phyloP scores from a whole-genome alignment of 2,329 filamentous ascomycete genomes.

The Colletotrichum salicis region DNA sequence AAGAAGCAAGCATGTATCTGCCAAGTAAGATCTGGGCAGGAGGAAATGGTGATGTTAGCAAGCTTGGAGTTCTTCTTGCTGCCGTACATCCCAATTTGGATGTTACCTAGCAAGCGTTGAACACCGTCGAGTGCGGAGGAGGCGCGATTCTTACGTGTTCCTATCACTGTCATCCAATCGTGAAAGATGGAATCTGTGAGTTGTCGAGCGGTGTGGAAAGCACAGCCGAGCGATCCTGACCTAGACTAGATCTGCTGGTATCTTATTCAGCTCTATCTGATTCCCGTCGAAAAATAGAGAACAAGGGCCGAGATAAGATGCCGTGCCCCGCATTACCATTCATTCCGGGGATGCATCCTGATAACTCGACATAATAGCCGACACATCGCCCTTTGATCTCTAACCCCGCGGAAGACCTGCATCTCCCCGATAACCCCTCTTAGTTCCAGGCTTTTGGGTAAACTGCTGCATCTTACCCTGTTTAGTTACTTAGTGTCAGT shows the following conservation, averaged over 20 bases:
- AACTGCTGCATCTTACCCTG: conserved; percentile 26
- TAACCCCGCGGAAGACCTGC: background rate
- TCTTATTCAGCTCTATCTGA: background rate
- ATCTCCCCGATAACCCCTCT: background rate
- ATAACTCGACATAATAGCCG: background rate
- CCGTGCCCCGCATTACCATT: conserved; percentile 3
- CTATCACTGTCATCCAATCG: no score
- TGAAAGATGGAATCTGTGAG: background rate
- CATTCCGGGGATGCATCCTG: background rate
- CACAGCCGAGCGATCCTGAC: background rate
- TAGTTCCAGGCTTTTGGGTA: conserved; percentile 1
- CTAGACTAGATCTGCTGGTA: background rate
- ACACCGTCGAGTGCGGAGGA: background rate
- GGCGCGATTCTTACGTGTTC: no score
- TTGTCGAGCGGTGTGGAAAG: no score
- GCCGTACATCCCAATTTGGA: background rate
- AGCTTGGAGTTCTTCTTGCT: background rate
- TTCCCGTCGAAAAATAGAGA: no score
- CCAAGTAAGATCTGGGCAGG: background rate
- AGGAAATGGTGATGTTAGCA: no score
- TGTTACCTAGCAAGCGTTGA: background rate
- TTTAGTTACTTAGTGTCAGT: conserved; percentile 24
- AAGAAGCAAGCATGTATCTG: background rate
- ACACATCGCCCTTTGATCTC: background rate
- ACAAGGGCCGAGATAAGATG: conserved; percentile 16